Percentiles rank a stretch among this genome's conserved stretches.
Conservation (phyloP, 805 yeast species). For the Grigorovia humatica region DNA sequence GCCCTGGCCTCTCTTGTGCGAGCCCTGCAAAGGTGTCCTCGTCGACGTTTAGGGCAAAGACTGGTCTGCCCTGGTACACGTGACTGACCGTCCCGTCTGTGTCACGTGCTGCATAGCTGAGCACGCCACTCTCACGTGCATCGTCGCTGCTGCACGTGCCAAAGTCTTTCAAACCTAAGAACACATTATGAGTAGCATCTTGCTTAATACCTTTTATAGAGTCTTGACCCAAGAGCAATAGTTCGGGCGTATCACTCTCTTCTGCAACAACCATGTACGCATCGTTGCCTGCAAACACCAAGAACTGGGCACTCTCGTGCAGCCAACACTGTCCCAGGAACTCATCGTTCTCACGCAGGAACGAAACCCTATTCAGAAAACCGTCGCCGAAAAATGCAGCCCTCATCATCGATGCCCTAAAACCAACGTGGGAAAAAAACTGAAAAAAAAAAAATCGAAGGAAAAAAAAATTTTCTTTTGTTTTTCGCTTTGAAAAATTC, state of each 20-base stretch:
- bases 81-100: neutral
- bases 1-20: neutral
- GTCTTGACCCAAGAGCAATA: neutral
- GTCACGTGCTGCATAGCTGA: conserved; percentile 30
- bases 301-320: neutral
- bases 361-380: neutral
- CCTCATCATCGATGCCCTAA: neutral
- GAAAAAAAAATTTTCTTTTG: too few relatives aligned
- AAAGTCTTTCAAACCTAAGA: conserved; percentile 13
- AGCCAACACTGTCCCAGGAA: neutral
- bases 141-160: neutral
- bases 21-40: too few relatives aligned
- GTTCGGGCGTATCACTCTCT: neutral
- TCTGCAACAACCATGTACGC: neutral
- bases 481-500: too few relatives aligned
- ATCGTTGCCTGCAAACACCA: neutral
- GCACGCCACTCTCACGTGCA: neutral
- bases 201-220: too few relatives aligned
- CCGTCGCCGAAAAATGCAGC: neutral
- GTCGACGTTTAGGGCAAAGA: conserved; percentile 45
- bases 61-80: conserved; percentile 48
- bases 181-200: conserved; percentile 2
- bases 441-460: too few relatives aligned
- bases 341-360: neutral
- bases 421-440: neutral